A percentile compares a stretch with the other conserved stretches of the same genome.
phyloP scores from a whole-genome alignment of 352 stramenopile species.

The Achlya hypogyna region DNA sequence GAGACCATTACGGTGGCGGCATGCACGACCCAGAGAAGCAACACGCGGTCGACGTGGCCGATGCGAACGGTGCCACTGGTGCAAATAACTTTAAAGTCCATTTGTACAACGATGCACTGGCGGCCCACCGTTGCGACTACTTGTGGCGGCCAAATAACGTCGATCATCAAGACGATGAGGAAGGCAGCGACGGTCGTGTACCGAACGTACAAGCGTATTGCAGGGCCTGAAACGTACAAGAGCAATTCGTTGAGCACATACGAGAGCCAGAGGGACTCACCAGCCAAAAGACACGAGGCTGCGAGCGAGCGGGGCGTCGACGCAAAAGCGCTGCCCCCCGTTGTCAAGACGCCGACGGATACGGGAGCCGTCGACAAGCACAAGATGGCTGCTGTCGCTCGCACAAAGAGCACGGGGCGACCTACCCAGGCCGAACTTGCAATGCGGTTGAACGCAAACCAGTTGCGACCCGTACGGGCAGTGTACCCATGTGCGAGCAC shows the following conservation, averaged over 20 bases:
- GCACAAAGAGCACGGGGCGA: slow-evolving; percentile 1
- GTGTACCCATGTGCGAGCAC: not conserved
- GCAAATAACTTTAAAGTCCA: not conserved
- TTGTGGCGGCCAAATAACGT: not conserved
- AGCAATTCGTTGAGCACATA: slow-evolving; percentile 13
- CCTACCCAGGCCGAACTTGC: slow-evolving; percentile 7
- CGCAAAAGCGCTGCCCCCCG: not conserved
- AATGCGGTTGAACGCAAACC: slow-evolving; percentile 19
- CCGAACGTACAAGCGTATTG: not conserved
- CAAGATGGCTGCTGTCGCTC: not conserved
- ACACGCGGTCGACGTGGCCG: not conserved
- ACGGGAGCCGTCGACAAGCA: slow-evolving; percentile 6
- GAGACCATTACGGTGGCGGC: not conserved
- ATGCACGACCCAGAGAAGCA: not conserved
- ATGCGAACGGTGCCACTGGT: not conserved
- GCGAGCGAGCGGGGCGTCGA: not conserved
- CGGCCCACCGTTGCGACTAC: not conserved
- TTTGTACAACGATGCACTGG: not conserved
- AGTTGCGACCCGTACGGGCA: not conserved
- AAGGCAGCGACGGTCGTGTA: not conserved
- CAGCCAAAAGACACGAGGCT: not conserved
- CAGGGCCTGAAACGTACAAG: not conserved
- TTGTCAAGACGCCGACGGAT: not conserved
- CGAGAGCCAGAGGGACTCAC: slow-evolving; percentile 1
- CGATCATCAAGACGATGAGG: not conserved